Evolutionary conservation across 495 filamentous ascomycete genomes (phyloP), one percentile per base, ranked within the genome.

Genomic region (Xylaria longipes): DNA sequence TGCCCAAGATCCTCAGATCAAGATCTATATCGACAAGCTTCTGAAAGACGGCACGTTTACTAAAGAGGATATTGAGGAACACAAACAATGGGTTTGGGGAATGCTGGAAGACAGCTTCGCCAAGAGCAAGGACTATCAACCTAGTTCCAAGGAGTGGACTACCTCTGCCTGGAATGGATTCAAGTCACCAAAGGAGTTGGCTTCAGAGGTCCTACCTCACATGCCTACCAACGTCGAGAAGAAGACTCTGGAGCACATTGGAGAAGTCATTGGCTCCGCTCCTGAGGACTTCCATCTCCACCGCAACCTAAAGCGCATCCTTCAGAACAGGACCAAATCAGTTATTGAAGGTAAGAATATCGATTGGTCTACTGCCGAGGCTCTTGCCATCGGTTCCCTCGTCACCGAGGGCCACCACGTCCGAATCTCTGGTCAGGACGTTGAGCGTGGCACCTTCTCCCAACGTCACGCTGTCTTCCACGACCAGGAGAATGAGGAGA

Each of bases 81-180:
- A 99, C 88, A 97, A 96, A 86, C 93, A 97, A 82, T 99, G 96
- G 96, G 97, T 98, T 63, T 99, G 97, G 96, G 93, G 93, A 73
- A 98, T 98, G 95, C 85, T 99, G 56, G 94, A 95, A 77, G 94
- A 97, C 79, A 97, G 94, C 85, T 99, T 98, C 82, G 88, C 94
- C 73, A 92, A 95, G 80, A 97, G 94, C 83, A 98, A 94, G 84
- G 95, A 99, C 78, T 99, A 99, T 81, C 92, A 97, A 83, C 94
- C 96, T 27, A 95, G 92, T 50, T 90, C 95, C 69, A 97, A 97
- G 83, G 96, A 99, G 82, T 99, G 96, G 96, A 89, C 97, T 73
- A 97, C 96, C 7, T 97, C 94, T 63, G 97, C 96, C 68, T 99
- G 96, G 96, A 97, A 99, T 83, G 95, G 87, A 45, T 99, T 99